Base-by-base conservation (phyloP, 768 basidiomycete species). In the Rubroboletus pulcherrimus region DNA sequence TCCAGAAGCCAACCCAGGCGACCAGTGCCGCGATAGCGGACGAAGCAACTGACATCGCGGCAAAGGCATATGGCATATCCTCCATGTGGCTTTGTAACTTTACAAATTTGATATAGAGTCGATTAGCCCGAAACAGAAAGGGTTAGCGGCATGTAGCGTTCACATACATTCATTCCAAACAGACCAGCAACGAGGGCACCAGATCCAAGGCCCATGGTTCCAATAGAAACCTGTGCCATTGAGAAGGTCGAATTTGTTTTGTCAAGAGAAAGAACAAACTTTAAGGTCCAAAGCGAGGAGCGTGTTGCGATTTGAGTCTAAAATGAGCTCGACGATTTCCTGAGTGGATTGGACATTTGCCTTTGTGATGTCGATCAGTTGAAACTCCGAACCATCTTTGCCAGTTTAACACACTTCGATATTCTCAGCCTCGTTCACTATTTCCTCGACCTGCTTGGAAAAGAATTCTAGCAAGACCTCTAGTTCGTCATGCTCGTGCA, bases 341-440 rank as follows among this genome's bases (percentile, higher is more conserved):
- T 98, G 96, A 0, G 96, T 98, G 12, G 94, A 93, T 73, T 94
- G 90, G 38, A 98, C 91, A 68, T 98, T 98, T 52, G 80, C 83
- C 93, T 44, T 55, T 42, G 49, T 14, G 10, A 39, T 10, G 45
- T 44, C 37, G 31, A 54, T 65, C 21, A 55, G 48, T 10, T 14
- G 30, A 24, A 19, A 44, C 17, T 38, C 38, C 0, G 7, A 48
- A 34, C n/a, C 4, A 21, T 34, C 19, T 38, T 34, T 38, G 35
- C 11, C 30, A 24, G 19, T 19, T n/a, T 2, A 33, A 68, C 76
- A 53, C 64, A 91, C 91, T 67, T 92, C 85, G 5, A 87, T 93
- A 56, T 81, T 92, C 68, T 92, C 90, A 5, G 91, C 87, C 72
- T 98, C 94, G 59, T 89, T 94, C 5, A 94, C 93, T 49, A 97